A percentile compares a stretch with the other conserved stretches of the same genome.
Conservation (phyloP, 2,329 filamentous ascomycete genomes). For the Botrytis hyacinthi region DNA sequence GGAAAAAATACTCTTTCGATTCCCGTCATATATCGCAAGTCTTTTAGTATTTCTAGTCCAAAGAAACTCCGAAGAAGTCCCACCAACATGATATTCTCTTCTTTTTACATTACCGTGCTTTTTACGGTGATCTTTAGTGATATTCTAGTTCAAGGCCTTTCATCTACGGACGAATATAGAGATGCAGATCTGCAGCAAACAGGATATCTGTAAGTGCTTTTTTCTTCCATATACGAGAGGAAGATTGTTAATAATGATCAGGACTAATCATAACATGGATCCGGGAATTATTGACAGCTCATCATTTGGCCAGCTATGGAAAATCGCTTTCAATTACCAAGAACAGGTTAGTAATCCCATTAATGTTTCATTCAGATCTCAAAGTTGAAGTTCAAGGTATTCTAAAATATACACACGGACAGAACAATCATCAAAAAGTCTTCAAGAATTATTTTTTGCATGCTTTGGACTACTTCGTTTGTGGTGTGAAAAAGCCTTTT, state of each 20-base stretch:
- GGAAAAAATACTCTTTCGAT: neutral
- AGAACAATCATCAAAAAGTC: neutral
- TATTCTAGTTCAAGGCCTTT: neutral
- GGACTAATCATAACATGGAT: conserved; percentile 59
- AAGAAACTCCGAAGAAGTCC: neutral
- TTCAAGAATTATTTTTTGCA: neutral
- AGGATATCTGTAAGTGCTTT: conserved; percentile 3
- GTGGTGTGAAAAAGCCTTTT: neutral
- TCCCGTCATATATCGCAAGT: neutral
- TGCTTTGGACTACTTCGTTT: neutral
- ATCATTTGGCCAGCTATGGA: conserved; percentile 56
- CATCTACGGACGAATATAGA: conserved; percentile 17
- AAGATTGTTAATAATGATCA: neutral
- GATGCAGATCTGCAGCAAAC: conserved; percentile 17
- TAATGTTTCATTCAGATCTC: neutral
- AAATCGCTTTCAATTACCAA: conserved; percentile 37
- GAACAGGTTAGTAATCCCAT: conserved; percentile 4
- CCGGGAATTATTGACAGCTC: conserved; percentile 54
- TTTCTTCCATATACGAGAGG: neutral
- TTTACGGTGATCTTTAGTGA: neutral
- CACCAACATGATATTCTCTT: neutral
- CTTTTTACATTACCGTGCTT: neutral
- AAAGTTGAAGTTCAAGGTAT: neutral
- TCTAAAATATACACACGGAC: neutral
- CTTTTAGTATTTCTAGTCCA: neutral